Base-by-base conservation (phyloP, 2,329 filamentous ascomycete genomes). In the Aspergillus texensis region DNA sequence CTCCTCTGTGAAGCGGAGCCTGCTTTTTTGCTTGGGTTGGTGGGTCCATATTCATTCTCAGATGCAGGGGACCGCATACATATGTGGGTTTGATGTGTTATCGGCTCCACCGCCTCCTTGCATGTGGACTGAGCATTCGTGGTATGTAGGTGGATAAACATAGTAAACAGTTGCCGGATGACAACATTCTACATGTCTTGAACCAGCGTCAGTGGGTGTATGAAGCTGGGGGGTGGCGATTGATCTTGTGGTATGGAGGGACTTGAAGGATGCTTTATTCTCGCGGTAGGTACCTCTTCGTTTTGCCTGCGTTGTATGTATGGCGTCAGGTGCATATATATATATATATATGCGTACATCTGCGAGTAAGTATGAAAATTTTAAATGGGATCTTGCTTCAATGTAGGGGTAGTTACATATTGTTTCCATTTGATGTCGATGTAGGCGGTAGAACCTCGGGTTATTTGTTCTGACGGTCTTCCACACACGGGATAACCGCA, bases 91-190 rank as follows among this genome's bases (percentile, higher is more conserved):
- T 58, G 57, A 58, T 52, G 57, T 59, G 58, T 60, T 60, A 60
- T 60, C 58, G 46, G 48, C 58, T 60, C 58, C 58, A 60, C 58
- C 19, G 36, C 34, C 58, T 60, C 58, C 58, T 60, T 60, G 58
- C 58, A 54, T 60, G 36, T 54, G 58, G 58, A 41, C 48, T 30
- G 34, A 8, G 55, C 16, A 45, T 43, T 57, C 34, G 30, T 41
- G 58, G 48, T 53, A 60, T 53, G 58, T 60, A 21, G 21, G 48
- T 60, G 36, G 58, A 45, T 54, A 60, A 60, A 53, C 48, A 54
- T 34, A 60, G 48, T 54, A 60, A 43, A 53, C 11, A 26, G 12
- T 50, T 21, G 45, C 26, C 19, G 19, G 28, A 58, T 58, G 57
- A 58, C 45, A 46, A 46, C 30, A 36, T 52, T 48, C 39, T 24